A percentile compares a stretch with the other conserved stretches of the same genome.
These are phyloP conservation scores for Candida glucosophila DNA, from an alignment of 1,139 yeast genomes.

Conservation along the genomic window DNA sequence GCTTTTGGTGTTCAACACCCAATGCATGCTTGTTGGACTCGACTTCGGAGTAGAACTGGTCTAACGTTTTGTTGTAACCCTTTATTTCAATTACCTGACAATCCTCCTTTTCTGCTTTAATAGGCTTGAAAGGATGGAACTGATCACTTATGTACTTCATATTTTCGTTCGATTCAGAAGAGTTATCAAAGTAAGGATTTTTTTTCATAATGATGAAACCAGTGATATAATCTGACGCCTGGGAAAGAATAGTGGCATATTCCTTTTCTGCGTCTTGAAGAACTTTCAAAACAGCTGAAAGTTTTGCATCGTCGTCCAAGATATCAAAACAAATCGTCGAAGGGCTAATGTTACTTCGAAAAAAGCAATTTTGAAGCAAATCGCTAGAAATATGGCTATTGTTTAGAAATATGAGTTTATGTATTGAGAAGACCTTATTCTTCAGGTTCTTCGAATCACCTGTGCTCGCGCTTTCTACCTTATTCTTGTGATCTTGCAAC, in stretches of 20 bases:
- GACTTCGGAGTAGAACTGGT: constrained; percentile 73
- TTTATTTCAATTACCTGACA: constrained; percentile 28
- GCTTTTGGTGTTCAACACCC: constrained; percentile 68
- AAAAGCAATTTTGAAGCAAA: constrained; percentile 52
- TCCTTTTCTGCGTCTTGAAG: constrained; percentile 36
- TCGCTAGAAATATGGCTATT: constrained; percentile 75
- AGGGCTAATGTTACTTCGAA: constrained; percentile 38
- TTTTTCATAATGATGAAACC: constrained; percentile 66
- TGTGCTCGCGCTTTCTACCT: constrained; percentile 7
- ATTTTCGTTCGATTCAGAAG: constrained; percentile 22
- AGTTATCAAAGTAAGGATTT: constrained; percentile 39
- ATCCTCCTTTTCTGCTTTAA: constrained; percentile 24
- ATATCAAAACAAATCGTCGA: constrained; percentile 30
- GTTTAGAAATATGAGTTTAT: constrained; percentile 60
- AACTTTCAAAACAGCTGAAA: constrained; percentile 9
- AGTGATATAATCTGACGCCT: constrained; percentile 18
- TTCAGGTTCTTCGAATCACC: constrained; percentile 15
- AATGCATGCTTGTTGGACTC: constrained; percentile 74
- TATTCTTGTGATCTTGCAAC: constrained; percentile 35
- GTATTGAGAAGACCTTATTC: constrained; percentile 51
- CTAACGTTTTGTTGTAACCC: constrained; percentile 78
- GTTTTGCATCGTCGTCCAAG: constrained; percentile 12
- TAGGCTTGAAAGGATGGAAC: constrained; percentile 78
- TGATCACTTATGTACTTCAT: constrained; percentile 62
- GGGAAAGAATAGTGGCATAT: constrained; percentile 15